Base-by-base conservation (phyloP, 768 basidiomycete species). In the Tylopilus cervinicoccineus region DNA sequence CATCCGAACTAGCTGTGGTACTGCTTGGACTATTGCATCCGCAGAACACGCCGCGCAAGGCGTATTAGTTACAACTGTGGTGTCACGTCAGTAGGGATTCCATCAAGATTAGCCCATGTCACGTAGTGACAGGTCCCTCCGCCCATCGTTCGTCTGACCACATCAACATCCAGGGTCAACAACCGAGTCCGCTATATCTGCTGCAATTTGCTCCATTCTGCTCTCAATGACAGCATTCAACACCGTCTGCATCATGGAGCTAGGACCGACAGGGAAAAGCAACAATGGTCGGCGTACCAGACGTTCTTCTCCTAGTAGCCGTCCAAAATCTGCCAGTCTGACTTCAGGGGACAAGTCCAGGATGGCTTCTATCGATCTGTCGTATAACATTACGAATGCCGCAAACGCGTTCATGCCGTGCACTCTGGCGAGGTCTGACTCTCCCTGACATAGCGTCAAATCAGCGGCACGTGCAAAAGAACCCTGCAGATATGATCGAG, bases 351-450 rank as follows among this genome's bases (percentile, higher is more conserved):
- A 61, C 64, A 76, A 63, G 13, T 77, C 71, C 22, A 90, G 57
- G 56, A 88, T 79, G 4, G 78, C 72, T 14, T 81, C 74, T 6
- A 86, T 57, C 5, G 72, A 67, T 7, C 72, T 70, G 48, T 80
- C 75, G 44, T 73, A 79, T 2, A 88, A 66, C 48, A 90, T 75
- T 4, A 83, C 65, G n/a, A 77, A 74, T 6, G 88, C 81, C 1
- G 81, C 80, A 59, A 88, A 86, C 6, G 71, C 66, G 49, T 90
- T 90, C 79, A 90, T 81, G 14, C 84, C 83, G 6, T 72, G 67
- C 9, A 79, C 70, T 2, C 64, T 60, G 0, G 79, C 76, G 40
- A 91, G 67, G 54, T 79, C 74, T 23, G 70, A 68, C 53, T 89
- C 87, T 29, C 81, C 79, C 86, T 88, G 59, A 20, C 29, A 43